These are phyloP conservation scores for Nakazawaea molendinolei DNA, from an alignment of 805 yeast species.

Conservation along the genomic window DNA sequence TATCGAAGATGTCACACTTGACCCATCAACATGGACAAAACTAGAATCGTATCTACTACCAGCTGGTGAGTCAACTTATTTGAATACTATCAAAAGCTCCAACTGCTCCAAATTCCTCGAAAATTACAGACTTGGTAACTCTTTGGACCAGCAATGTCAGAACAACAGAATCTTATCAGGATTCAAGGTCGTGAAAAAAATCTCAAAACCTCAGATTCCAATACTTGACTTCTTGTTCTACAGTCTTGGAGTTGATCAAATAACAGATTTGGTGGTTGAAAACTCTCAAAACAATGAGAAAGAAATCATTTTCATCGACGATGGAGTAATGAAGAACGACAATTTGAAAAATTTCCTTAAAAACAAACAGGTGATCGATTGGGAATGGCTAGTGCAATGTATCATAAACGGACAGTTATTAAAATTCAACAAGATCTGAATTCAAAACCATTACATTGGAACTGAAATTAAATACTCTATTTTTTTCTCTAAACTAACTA, in stretches of 20 bases:
- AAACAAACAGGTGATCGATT: constrained; percentile 2
- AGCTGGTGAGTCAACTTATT: constrained; percentile 58
- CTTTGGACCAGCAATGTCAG: constrained; percentile 33
- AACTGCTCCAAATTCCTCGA: constrained; percentile 38
- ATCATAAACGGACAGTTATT: background rate
- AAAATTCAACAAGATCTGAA: too few species aligned
- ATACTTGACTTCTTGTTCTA: constrained; percentile 2
- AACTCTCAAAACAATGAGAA: background rate
- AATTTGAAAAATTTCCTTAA: background rate
- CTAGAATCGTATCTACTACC: constrained; percentile 50
- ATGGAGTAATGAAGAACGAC: background rate
- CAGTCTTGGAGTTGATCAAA: background rate
- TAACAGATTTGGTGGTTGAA: background rate
- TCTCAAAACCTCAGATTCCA: background rate
- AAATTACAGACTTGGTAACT: constrained; percentile 26
- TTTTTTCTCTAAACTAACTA: too few species aligned
- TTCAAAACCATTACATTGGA: too few species aligned
- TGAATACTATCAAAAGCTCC: constrained; percentile 33
- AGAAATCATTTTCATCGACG: background rate
- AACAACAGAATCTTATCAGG: constrained; percentile 28
- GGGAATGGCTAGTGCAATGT: constrained; percentile 12
- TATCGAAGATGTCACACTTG: constrained; percentile 31
- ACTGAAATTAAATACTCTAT: too few species aligned
- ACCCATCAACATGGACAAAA: constrained; percentile 38
- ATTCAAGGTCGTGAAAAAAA: constrained; percentile 25